Base-by-base conservation (phyloP, 768 basidiomycete species). In the Trametes villosa region DNA sequence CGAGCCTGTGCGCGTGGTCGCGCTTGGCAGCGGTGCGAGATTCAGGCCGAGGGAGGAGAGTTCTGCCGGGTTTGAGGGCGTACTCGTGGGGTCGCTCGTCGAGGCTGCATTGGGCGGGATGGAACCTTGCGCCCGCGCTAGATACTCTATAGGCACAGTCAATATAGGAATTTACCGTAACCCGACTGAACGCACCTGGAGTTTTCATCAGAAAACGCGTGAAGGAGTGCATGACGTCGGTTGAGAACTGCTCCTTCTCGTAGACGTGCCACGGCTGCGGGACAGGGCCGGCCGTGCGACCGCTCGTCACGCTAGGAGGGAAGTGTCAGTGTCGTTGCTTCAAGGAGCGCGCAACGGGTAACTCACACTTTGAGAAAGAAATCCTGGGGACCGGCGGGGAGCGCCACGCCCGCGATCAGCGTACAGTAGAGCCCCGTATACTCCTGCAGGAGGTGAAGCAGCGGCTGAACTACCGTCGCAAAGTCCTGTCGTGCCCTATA, bases 121-220 rank as follows among this genome's bases (percentile, higher is more conserved):
- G 8, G 7, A 7, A 34, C 8, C 33, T 13, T 34, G 8, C 15
- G 17, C 13, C 4, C 33, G 33, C 33, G 7, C 8, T 34, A 34
- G 33, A 13, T 34, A 34, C 33, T 34, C 33, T 34, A 34, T 13
- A 7, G 33, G 33, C 8, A 7, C 13, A 34, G 33, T 13, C 8
- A 13, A 34, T 34, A 4, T 12, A 30, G 30, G 12, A 11, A n/a
- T 18, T 9, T 13, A 17, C 15, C 13, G 29, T 18, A 13, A 12
- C 4, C 29, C n/a, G 33, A 31, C n/a, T 30, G 30, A 5, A 31
- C 47, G 17, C 31, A 49, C 47, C 47, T 30, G 47, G 47, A 3
- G 47, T 49, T 18, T 49, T 49, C 47, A 49, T 49, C 9, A 49
- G 30, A 18, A 49, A 49, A 20, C 47, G 47, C 4, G 47, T 49